Evolutionary conservation across 352 stramenopile genomes (phyloP).

Genomic region (Phytophthora ohioensis): DNA sequence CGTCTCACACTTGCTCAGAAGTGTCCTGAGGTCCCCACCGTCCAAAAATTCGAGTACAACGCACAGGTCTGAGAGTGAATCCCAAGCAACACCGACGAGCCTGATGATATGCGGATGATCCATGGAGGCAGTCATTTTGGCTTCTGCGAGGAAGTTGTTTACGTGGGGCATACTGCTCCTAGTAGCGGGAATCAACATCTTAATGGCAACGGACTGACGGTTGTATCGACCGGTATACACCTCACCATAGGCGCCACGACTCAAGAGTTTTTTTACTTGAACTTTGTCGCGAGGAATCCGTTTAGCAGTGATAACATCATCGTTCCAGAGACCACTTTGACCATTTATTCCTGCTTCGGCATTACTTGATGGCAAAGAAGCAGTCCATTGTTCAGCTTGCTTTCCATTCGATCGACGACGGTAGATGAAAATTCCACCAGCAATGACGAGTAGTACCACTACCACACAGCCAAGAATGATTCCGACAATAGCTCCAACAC

Average conservation of each 20-base stretch:
- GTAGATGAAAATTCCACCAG: background rate
- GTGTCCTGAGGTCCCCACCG: conserved; percentile 44
- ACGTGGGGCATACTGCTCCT: conserved; percentile 41
- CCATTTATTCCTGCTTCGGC: conserved; percentile 11
- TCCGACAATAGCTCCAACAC: conserved; percentile 7
- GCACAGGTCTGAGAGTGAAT: conserved; percentile 53
- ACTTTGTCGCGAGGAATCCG: conserved; percentile 43
- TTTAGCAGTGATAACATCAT: conserved; percentile 43
- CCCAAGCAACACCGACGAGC: conserved; percentile 65
- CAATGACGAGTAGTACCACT: conserved; percentile 1
- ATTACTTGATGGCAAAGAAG: conserved; percentile 12
- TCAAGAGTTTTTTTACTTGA: conserved; percentile 32
- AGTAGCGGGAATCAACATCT: conserved; percentile 42
- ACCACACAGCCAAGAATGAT: conserved; percentile 12
- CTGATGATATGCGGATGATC: conserved; percentile 62
- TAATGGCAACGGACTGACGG: conserved; percentile 50
- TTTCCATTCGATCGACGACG: conserved; percentile 1
- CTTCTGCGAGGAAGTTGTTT: conserved; percentile 61
- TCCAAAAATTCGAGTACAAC: conserved; percentile 63
- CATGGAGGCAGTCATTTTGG: conserved; percentile 52
- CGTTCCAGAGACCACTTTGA: conserved; percentile 39
- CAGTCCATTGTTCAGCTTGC: conserved; percentile 6
- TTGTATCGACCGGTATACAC: conserved; percentile 53
- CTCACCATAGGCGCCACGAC: conserved; percentile 51
- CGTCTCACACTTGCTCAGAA: conserved; percentile 33